These are phyloP conservation scores for Cicer pinnatifidum DNA, from an alignment of 306 rosid genomes.

Conservation along the genomic window DNA sequence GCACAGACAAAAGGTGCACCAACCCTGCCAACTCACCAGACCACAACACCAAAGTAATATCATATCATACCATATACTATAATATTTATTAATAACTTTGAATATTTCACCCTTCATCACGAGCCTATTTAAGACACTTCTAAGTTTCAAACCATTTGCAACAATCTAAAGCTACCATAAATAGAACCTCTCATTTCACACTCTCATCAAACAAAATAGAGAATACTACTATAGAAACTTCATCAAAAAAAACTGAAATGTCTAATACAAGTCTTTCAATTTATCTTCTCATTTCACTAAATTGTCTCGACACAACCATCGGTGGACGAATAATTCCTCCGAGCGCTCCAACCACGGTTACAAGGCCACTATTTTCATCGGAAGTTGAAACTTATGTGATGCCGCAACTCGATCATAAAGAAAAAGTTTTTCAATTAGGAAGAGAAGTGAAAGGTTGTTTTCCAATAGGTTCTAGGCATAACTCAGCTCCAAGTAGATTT, in stretches of 20 bases:
- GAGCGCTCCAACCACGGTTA: slow-evolving; percentile 80
- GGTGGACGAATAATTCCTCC: slow-evolving; percentile 73
- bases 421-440: slow-evolving; percentile 47
- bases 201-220: neutral
- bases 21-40: slow-evolving; percentile 58
- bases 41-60: slow-evolving; percentile 41
- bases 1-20: slow-evolving; percentile 52
- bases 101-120: slow-evolving; percentile 48
- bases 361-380: slow-evolving; percentile 63
- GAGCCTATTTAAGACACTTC: slow-evolving; percentile 65
- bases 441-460: slow-evolving; percentile 68
- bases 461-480: slow-evolving; percentile 70
- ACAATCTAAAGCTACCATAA: slow-evolving; percentile 15
- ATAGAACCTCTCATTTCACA: slow-evolving; percentile 34
- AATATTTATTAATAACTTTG: neutral
- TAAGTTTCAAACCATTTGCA: slow-evolving; percentile 28
- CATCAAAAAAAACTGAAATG: slow-evolving; percentile 41
- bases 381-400: slow-evolving; percentile 53
- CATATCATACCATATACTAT: neutral
- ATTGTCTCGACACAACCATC: slow-evolving; percentile 44
- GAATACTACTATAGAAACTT: neutral
- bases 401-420: slow-evolving; percentile 54
- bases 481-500: slow-evolving; percentile 80
- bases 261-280: slow-evolving; percentile 43
- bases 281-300: slow-evolving; percentile 50